Base-by-base conservation (phyloP, 2,329 filamentous ascomycete genomes). In the Colletotrichum sp. region DNA sequence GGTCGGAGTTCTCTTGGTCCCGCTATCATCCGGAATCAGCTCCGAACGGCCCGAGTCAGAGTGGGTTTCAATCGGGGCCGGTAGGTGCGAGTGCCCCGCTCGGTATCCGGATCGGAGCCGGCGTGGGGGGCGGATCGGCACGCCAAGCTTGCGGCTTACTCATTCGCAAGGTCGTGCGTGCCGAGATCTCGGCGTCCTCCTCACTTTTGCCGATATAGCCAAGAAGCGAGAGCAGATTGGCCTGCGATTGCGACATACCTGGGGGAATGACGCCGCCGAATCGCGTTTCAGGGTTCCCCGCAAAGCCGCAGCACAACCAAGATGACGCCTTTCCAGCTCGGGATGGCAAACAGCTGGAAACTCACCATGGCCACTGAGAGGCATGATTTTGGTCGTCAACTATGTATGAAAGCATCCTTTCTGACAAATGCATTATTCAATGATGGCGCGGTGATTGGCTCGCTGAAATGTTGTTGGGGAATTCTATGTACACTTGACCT, bases 201-300 rank as follows among this genome's bases (percentile, higher is more conserved):
- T 21, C 11, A 6, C 1, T 43, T 34, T 21, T 33, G 63, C 69
- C 69, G 55, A 16, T 12, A 8, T 18, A 8, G 34, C 9, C 8
- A 8, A 11, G 9, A 18, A 6, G 6, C 29, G n/a, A 3, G 12
- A 24, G 18, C 16, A 43, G 58, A 59, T 54, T 66, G 62, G 67
- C 27, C 55, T 21, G 11, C 11, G 33, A 73, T 73, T 61, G 71
- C 61, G 71, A 73, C 71, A 71, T 73, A 24, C 21, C 21, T 34
- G 18, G 6, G 11, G 34, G 18, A 31, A 71, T 73, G 68, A 61
- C 68, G 68, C 62, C 55, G 71, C 21, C 68, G 12, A 66, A 66
- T 66, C 33, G 54, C 15, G 38, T 73, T 73, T 57, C 71, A 66
- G 61, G 15, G 38, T 62, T 66, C 71, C 68, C 68, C 71, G 71